Percentiles rank a stretch among this genome's conserved stretches.
These are phyloP conservation scores for Fusarium secorum DNA, from an alignment of 2,329 filamentous ascomycete species.

Conservation along the genomic window DNA sequence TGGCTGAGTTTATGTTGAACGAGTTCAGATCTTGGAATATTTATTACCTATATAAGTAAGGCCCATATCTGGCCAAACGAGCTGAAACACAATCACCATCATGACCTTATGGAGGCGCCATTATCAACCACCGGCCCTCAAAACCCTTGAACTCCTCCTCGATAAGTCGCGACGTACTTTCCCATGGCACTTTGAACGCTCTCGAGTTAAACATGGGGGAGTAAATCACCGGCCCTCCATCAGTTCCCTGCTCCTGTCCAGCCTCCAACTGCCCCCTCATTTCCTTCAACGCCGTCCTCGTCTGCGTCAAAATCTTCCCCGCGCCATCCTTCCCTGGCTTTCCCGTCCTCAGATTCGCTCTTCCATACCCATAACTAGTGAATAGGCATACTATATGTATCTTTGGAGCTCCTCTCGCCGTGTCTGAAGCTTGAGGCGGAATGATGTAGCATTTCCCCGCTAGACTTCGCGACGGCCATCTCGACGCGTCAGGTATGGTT, in stretches of 20 bases:
- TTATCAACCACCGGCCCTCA: conserved; percentile 27
- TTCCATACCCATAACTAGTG: conserved; percentile 34
- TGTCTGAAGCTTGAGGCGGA: conserved; percentile 38
- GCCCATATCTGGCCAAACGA: fast-evolving
- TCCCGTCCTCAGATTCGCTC: conserved; percentile 9
- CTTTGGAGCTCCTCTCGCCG: conserved; percentile 29
- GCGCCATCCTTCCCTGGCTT: conserved; percentile 26
- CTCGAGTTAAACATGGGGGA: conserved; percentile 37
- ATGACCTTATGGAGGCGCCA: conserved; percentile 20
- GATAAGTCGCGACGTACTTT: conserved; percentile 14
- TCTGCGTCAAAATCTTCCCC: conserved; percentile 26
- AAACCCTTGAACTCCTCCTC: conserved; percentile 22
- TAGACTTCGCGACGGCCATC: conserved; percentile 33
- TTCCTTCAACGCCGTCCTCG: conserved; percentile 12
- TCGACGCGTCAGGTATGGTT: conserved; percentile 15
- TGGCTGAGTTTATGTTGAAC: fast-evolving
- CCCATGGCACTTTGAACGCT: conserved; percentile 29
- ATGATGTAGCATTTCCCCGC: conserved; percentile 43
- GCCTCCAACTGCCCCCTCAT: conserved; percentile 13
- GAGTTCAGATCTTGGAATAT: fast-evolving
- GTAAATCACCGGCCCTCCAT: background rate
- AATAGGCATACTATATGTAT: conserved; percentile 30
- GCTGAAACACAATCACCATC: background rate
- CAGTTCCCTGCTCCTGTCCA: fast-evolving
- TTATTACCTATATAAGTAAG: background rate